These are phyloP conservation scores for Lathyrus oleraceus DNA, from an alignment of 306 rosid species.

Conservation along the genomic window DNA sequence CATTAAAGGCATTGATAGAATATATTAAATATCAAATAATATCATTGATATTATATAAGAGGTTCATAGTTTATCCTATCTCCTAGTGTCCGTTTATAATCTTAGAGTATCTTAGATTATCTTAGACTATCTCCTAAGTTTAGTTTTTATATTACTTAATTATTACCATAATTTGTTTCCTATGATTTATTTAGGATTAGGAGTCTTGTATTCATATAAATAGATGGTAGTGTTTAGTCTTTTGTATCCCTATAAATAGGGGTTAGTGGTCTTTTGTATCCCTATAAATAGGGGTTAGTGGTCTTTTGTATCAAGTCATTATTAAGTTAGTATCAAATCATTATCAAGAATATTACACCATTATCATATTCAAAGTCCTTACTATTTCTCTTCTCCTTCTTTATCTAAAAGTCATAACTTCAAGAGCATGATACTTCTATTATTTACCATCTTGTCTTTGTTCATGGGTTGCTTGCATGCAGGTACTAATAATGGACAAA, in stretches of 20 bases:
- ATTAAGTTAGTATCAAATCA: background rate
- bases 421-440: slow-evolving; percentile 6
- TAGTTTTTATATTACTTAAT: background rate
- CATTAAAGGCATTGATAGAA: background rate
- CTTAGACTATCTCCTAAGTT: background rate
- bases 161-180: background rate
- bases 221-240: background rate
- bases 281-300: background rate
- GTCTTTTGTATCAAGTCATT: background rate
- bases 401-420: slow-evolving; percentile 1
- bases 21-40: background rate
- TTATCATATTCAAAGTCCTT: slow-evolving; percentile 5
- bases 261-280: background rate
- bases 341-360: slow-evolving; percentile 7
- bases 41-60: background rate
- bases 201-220: background rate
- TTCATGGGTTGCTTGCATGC: slow-evolving; percentile 39
- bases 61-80: background rate
- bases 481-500: slow-evolving; percentile 96
- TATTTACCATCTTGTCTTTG: slow-evolving; percentile 19
- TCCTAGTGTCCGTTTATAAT: background rate
- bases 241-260: background rate
- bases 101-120: background rate
- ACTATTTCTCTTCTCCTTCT: background rate
- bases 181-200: background rate